Base-by-base conservation (phyloP, 768 basidiomycete species). In the Flagelloscypha sp. region DNA sequence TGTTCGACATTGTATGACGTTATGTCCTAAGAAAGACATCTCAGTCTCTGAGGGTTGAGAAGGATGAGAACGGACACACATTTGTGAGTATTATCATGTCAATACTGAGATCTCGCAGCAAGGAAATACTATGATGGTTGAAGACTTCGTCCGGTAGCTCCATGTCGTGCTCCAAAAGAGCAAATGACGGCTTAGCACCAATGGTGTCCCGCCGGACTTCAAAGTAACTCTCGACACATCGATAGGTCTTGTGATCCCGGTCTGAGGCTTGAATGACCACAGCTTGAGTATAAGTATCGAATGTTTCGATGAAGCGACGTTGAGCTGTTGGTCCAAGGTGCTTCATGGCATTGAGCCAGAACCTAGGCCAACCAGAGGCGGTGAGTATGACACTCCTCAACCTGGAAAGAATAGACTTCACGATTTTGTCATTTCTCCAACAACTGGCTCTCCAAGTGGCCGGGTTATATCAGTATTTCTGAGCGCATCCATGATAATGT, bases 1-100 rank as follows among this genome's bases (percentile, higher is more conserved):
- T 64, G 58, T 39, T 68, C 65, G 20, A 55, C 52, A 23, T 54
- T 51, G 44, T 61, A 66, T 8, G 64, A 68, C 39, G 55, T 60
- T 21, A 66, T 45, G 38, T 66, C 63, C 61, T 68, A 13, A 41
- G 18, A 25, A 19, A 10, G n/a, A 24, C 33, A 49, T 29, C 10
- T 35, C 42, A 6, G 22, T 30, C 6, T 57, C 33, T 2, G 16
- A 12, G 7, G 39, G 35, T n/a, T n/a, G n/a, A n/a, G n/a, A n/a
- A n/a, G n/a, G n/a, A n/a, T n/a, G n/a, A n/a, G n/a, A n/a, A n/a
- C n/a, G n/a, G n/a, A n/a, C n/a, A n/a, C 27, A 54, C 66, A 30
- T 70, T 68, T 1, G 27, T 50, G 5, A 63, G 41, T 7, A 60
- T 54, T 16, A 66, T 35, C 44, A 64, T 32, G 31, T 70, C 68